Evolutionary conservation across 345 rosid species (phyloP).

Genomic region (Sonneratia caseolaris): DNA sequence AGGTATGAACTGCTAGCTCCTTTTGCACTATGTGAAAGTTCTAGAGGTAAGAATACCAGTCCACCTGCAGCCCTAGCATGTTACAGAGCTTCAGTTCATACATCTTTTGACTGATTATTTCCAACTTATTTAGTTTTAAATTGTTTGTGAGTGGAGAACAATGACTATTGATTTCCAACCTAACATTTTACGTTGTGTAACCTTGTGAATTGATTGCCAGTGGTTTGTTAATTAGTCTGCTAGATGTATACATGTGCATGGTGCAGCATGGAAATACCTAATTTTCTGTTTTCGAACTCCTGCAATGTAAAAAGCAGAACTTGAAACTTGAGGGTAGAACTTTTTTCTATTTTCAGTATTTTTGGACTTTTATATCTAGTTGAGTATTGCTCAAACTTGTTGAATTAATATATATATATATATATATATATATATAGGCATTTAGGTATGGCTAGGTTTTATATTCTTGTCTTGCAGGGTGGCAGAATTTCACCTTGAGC

Average conservation of each 20-base stretch:
- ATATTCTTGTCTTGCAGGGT: constrained; percentile 42
- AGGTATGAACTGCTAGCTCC: constrained; percentile 36
- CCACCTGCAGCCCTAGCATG: not conserved
- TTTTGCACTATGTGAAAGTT: not conserved
- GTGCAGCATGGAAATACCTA: not conserved
- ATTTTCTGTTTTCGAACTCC: not conserved
- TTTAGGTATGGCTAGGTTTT: not conserved
- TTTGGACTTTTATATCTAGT: not conserved
- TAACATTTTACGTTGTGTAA: not conserved
- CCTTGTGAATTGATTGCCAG: not conserved
- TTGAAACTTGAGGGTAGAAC: not conserved
- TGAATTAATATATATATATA: not conserved
- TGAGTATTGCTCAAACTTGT: not conserved
- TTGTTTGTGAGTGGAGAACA: not conserved
- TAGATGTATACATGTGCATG: not conserved
- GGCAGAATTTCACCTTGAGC: constrained; percentile 72
- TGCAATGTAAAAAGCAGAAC: not conserved
- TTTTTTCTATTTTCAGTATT: not conserved
- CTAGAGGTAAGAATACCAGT: not conserved
- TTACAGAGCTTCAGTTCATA: not conserved
- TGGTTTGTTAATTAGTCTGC: not conserved
- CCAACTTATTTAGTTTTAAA: not conserved
- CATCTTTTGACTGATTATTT: not conserved
- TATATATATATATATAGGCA: not conserved
- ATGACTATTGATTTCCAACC: not conserved